Conservation (phyloP, 2,329 filamentous ascomycete genomes). For the Paecilomyces variotii region DNA sequence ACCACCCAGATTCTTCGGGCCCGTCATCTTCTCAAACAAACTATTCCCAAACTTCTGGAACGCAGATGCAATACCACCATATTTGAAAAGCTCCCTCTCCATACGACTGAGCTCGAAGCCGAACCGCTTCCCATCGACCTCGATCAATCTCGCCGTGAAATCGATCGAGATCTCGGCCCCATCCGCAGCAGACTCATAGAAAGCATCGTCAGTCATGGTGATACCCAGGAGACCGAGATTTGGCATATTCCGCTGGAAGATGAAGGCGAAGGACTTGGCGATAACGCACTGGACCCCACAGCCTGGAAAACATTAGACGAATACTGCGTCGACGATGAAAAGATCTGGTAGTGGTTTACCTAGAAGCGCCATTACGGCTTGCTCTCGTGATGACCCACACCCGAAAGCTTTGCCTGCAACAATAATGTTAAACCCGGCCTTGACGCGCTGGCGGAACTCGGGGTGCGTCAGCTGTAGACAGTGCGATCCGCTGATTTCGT, state of each 20-base stretch:
- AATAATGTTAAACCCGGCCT: constrained; percentile 32
- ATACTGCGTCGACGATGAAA: not conserved
- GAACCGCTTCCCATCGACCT: constrained; percentile 19
- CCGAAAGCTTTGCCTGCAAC: constrained; percentile 42
- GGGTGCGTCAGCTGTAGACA: constrained; percentile 36
- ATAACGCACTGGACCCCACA: constrained; percentile 37
- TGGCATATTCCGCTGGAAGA: constrained; percentile 40
- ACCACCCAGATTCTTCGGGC: constrained; percentile 4
- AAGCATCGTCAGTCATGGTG: constrained; percentile 29
- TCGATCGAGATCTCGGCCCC: constrained; percentile 32
- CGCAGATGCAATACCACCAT: constrained; percentile 32
- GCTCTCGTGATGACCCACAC: constrained; percentile 38
- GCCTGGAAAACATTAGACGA: constrained; percentile 7
- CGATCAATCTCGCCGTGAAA: constrained; percentile 11
- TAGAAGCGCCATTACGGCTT: constrained; percentile 35
- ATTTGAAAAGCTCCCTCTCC: constrained; percentile 30
- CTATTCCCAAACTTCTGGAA: constrained; percentile 32
- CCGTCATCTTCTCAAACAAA: constrained; percentile 20
- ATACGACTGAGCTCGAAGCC: constrained; percentile 31
- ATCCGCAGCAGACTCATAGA: constrained; percentile 30
- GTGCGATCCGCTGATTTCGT: constrained; percentile 29
- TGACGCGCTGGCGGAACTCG: constrained; percentile 30
- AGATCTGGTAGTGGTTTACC: constrained; percentile 10
- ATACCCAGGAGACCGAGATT: constrained; percentile 40
- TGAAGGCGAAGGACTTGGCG: constrained; percentile 39